Evolutionary conservation across 257 asterid genomes (phyloP).

Genomic region (Solanum sparsipilum): DNA sequence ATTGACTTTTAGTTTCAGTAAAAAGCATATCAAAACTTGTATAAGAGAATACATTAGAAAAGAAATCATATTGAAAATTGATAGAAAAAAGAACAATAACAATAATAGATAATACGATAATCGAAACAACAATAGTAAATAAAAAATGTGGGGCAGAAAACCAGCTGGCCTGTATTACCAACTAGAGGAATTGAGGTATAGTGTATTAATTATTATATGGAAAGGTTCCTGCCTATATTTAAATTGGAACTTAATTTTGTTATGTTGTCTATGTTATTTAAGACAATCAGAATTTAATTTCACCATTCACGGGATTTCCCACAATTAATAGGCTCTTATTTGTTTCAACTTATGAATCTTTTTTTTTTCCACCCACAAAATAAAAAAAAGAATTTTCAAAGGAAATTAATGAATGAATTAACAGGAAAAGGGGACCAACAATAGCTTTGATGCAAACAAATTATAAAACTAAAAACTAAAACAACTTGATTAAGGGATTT

Average conservation of each 20-base stretch:
- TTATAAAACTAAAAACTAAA: not conserved
- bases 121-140: not conserved
- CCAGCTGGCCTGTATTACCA: not conserved
- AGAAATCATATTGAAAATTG: not conserved
- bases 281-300: not conserved
- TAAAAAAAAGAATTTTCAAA: not conserved
- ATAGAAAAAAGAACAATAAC: not conserved
- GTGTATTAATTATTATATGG: not conserved
- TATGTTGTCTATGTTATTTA: not conserved
- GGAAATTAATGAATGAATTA: not conserved
- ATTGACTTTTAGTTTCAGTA: not conserved
- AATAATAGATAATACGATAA: not conserved
- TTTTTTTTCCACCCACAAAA: not conserved
- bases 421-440: not conserved
- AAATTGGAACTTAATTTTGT: not conserved
- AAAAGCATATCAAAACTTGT: not conserved
- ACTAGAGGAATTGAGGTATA: not conserved
- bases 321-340: not conserved
- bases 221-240: not conserved
- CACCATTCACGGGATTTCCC: not conserved
- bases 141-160: not conserved
- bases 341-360: not conserved
- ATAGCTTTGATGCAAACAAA: not conserved
- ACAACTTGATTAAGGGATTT: not conserved
- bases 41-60: not conserved